Evolutionary conservation across 768 basidiomycete genomes (phyloP), one percentile per base, ranked within the genome.

Genomic region (Lactifluus subvellereus): DNA sequence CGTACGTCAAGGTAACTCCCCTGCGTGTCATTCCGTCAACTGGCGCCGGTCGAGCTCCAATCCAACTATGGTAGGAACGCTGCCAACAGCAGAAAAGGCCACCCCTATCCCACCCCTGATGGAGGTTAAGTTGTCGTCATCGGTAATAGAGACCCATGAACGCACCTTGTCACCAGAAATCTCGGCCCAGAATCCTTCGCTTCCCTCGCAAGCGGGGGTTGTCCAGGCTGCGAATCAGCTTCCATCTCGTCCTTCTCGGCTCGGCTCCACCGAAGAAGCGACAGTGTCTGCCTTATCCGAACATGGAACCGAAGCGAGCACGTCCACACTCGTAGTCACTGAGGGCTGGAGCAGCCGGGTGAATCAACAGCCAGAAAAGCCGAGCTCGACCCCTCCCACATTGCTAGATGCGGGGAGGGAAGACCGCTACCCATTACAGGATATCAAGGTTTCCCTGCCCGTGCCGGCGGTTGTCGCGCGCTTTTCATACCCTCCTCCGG

Each of bases 1-100:
- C 43, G 32, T 35, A 37, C 35, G 18, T 32, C 58, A 51, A 11
- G 18, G 33, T 22, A 45, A 60, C 48, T 56, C 58, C 13, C 63
- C 58, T 18, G 58, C 54, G 7, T 8, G 20, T 22, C 48, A 20
- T 27, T 22, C 54, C 20, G 33, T 52, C 42, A 51, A 56, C 20
- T 60, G 58, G 63, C 63, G 54, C 27, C 32, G 27, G 20, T 27
- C 57, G 49, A 35, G 6, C 47, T 16, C 35, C 9, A 13, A 49
- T 40, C 10, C 4, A 20, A 38, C 45, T 32, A 13, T 18, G 8
- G 40, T 43, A 14, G 48, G 32, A 43, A 47, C 40, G 3, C 48
- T 20, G 20, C 11, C 30, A 7, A 30, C 11, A 18, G 32, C 30
- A 40, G 30, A 40, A 13, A 40, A 40, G 6, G 14, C 11, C 5